Percentiles rank a stretch among this genome's conserved stretches.
These are phyloP conservation scores for Pleurozium schreberi DNA, from an alignment of 225 moss, liverwort and hornwort genomes.

Conservation along the genomic window DNA sequence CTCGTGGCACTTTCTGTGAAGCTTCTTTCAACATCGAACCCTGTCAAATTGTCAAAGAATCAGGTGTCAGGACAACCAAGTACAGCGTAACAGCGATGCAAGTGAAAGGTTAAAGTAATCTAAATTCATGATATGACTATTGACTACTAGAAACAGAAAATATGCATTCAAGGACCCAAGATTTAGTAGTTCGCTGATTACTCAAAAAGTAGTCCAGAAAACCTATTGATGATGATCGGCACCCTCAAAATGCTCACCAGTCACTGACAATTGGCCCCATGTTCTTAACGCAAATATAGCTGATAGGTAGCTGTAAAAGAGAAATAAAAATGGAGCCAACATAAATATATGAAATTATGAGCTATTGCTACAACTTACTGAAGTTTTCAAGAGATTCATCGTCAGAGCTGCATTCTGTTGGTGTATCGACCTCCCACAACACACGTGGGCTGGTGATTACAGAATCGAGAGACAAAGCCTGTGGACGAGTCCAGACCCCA, in stretches of 20 bases:
- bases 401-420: constrained; percentile 6
- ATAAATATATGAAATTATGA: neutral
- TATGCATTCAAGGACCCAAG: neutral
- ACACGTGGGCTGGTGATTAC: constrained; percentile 25
- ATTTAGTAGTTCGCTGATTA: neutral
- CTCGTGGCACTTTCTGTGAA: neutral
- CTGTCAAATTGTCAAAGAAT: neutral
- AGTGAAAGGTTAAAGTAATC: neutral
- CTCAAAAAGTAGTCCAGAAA: neutral
- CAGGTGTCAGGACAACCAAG: neutral
- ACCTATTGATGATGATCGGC: neutral
- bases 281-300: neutral
- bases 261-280: neutral
- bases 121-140: neutral
- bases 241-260: neutral
- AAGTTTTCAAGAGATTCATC: constrained; percentile 6
- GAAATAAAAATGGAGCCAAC: neutral
- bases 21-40: constrained; percentile 1
- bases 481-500: constrained; percentile 38
- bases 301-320: neutral
- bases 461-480: constrained; percentile 9
- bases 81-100: neutral
- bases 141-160: neutral
- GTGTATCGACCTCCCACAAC: constrained; percentile 46
- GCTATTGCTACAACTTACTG: constrained; percentile 4